Conservation (phyloP, 345 rosid species). For the Combretum micranthum region DNA sequence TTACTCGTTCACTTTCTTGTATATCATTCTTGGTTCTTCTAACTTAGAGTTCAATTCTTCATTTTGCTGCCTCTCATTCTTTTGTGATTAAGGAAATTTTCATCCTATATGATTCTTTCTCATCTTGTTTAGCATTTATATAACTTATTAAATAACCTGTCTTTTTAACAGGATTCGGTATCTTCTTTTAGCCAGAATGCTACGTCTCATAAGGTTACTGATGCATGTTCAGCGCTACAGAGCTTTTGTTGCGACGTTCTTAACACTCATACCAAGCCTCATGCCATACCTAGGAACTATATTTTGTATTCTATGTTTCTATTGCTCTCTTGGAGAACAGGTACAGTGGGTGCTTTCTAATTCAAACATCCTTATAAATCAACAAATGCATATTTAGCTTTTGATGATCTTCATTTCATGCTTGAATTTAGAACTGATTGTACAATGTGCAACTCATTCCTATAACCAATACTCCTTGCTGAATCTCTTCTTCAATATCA, state of each 20-base stretch:
- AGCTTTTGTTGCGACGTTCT: conserved; percentile 92
- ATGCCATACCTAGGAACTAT: conserved; percentile 93
- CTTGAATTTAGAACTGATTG: too few species aligned
- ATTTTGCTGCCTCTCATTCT: too few species aligned
- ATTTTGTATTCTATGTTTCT: conserved; percentile 79
- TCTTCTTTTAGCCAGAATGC: conserved; percentile 91
- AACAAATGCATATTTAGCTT: too few species aligned
- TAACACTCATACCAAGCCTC: conserved; percentile 86
- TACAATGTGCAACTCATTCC: too few species aligned
- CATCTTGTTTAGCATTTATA: neutral
- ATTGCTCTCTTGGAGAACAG: conserved; percentile 97
- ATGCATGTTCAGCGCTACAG: conserved; percentile 69
- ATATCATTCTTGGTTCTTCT: too few species aligned
- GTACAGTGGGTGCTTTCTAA: conserved; percentile 21
- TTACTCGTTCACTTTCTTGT: too few species aligned
- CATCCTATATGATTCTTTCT: neutral
- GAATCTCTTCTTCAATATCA: too few species aligned
- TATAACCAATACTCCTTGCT: too few species aligned
- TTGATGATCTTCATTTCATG: too few species aligned
- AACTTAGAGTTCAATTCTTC: too few species aligned
- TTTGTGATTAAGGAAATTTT: too few species aligned
- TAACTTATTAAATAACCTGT: neutral
- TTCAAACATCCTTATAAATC: too few species aligned
- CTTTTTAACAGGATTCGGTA: conserved; percentile 79
- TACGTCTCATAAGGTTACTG: conserved; percentile 78